A percentile compares a stretch with the other conserved stretches of the same genome.
Evolutionary conservation across 257 asterid species (phyloP).

Genomic region (Solanum rostratum): DNA sequence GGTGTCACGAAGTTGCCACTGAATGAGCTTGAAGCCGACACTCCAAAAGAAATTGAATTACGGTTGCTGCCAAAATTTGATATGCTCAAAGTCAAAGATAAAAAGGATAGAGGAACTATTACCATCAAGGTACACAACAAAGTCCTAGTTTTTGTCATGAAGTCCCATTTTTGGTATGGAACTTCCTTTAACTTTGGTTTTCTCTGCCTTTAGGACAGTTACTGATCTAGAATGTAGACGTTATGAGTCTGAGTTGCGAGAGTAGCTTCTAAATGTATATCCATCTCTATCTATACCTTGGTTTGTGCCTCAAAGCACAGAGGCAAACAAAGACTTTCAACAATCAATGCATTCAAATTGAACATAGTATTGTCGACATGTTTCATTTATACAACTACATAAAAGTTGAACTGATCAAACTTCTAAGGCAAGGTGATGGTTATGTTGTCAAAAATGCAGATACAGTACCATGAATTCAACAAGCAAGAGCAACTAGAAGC

Average conservation of each 20-base stretch:
- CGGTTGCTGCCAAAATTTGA: slow-evolving; percentile 69
- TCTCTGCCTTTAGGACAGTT: background rate
- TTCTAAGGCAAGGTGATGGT: background rate
- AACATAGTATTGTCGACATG: background rate
- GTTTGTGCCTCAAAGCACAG: background rate
- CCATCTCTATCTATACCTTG: background rate
- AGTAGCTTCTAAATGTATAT: background rate
- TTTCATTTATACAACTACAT: background rate
- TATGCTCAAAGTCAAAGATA: slow-evolving; percentile 84
- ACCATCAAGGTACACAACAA: slow-evolving; percentile 46
- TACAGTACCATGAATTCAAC: slow-evolving; percentile 65
- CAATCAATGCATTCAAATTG: background rate
- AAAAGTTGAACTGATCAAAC: background rate
- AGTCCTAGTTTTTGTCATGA: background rate
- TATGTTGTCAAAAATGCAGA: slow-evolving; percentile 23
- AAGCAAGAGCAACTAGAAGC: slow-evolving; percentile 83
- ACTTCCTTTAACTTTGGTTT: background rate
- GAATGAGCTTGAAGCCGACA: slow-evolving; percentile 58
- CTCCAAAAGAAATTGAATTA: slow-evolving; percentile 38
- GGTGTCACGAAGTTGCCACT: slow-evolving; percentile 65
- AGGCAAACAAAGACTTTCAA: background rate
- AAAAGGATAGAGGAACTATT: slow-evolving; percentile 80
- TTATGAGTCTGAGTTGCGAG: background rate
- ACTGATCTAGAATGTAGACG: background rate
- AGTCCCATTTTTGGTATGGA: background rate